Conservation (phyloP, 1,139 yeast species). For the Zygosaccharomyces pseudobailii region DNA sequence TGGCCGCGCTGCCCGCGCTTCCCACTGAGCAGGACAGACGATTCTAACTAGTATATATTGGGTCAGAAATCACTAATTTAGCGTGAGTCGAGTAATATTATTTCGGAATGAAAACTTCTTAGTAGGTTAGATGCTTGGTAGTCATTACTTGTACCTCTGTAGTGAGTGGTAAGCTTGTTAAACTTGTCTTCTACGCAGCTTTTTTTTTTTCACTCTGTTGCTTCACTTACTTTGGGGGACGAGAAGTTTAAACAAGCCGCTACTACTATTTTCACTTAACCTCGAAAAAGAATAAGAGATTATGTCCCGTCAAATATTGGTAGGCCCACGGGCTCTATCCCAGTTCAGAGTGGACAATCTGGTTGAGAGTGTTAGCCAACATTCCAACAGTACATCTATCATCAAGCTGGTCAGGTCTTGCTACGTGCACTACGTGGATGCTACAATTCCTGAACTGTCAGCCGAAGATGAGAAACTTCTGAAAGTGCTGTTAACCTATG, state of each 20-base stretch:
- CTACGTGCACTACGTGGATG: constrained; percentile 76
- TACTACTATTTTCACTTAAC: neutral
- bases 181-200: neutral
- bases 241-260: neutral
- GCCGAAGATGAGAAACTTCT: constrained; percentile 47
- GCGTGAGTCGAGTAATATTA: neutral
- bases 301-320: constrained; percentile 55
- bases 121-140: neutral
- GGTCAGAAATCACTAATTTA: neutral
- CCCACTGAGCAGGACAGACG: too few relatives aligned
- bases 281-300: neutral
- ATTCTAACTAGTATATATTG: neutral
- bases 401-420: constrained; percentile 68
- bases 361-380: constrained; percentile 67
- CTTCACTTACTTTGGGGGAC: neutral
- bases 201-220: neutral
- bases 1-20: neutral
- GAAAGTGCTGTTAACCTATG: constrained; percentile 68
- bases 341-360: constrained; percentile 74
- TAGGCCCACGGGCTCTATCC: constrained; percentile 91
- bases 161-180: neutral
- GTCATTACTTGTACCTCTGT: neutral
- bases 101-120: neutral
- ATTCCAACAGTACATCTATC: constrained; percentile 43
- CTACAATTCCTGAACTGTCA: constrained; percentile 39